A percentile compares a stretch with the other conserved stretches of the same genome.
phyloP scores from a whole-genome alignment of 306 rosid genomes.

The Oxytropis ochrocephala region DNA sequence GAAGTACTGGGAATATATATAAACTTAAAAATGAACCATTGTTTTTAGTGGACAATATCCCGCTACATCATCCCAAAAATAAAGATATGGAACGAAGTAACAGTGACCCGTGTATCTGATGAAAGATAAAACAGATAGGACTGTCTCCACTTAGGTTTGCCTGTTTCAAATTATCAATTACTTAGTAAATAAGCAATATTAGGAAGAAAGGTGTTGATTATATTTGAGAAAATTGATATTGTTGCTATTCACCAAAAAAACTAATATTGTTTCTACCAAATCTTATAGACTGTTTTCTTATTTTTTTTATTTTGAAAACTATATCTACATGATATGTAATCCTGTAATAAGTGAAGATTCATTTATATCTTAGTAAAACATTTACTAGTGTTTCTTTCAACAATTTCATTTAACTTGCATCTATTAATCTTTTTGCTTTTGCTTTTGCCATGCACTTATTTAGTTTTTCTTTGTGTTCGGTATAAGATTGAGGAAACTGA shows the following conservation, averaged over 20 bases:
- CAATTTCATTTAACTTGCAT: background rate
- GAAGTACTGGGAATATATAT: background rate
- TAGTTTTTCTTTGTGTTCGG: background rate
- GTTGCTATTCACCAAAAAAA: background rate
- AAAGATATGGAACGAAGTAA: background rate
- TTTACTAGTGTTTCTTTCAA: background rate
- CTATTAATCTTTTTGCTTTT: background rate
- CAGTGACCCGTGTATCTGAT: background rate
- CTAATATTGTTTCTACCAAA: background rate
- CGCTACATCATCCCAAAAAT: background rate
- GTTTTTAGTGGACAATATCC: background rate
- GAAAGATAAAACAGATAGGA: background rate
- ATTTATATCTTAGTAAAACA: background rate
- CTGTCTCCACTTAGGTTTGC: background rate
- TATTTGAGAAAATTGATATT: background rate
- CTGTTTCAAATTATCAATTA: background rate
- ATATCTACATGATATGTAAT: background rate
- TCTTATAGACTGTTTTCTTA: background rate
- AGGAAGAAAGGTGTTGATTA: background rate
- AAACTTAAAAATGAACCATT: background rate
- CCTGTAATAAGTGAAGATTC: background rate
- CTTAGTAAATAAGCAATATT: background rate
- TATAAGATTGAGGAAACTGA: conserved; percentile 66
- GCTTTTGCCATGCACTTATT: background rate
- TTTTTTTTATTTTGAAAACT: background rate